phyloP scores from a whole-genome alignment of 2,329 filamentous ascomycete genomes.

The Plectosphaerella sp. region DNA sequence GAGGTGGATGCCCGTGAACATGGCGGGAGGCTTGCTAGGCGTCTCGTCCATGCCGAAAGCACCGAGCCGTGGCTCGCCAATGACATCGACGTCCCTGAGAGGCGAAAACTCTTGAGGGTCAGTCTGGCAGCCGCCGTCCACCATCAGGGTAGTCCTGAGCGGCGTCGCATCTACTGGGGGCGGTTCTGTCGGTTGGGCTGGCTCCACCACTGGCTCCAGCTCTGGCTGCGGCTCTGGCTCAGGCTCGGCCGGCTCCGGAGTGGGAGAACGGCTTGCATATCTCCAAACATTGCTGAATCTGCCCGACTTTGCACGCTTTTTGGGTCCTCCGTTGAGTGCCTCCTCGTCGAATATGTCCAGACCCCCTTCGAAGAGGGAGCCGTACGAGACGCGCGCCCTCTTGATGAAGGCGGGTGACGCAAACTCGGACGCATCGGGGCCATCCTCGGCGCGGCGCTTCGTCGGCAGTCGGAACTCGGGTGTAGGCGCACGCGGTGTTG shows the following conservation, averaged over 20 bases:
- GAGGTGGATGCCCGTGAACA: too few relatives aligned
- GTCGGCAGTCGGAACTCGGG: slow-evolving; percentile 16
- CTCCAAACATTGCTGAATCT: slow-evolving; percentile 68
- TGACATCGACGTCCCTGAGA: slow-evolving; percentile 10
- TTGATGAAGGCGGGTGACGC: slow-evolving; percentile 78
- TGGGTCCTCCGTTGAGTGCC: slow-evolving; percentile 53
- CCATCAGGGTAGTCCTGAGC: slow-evolving; percentile 17
- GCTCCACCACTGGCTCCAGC: slow-evolving; percentile 12
- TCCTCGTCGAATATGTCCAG: slow-evolving; percentile 70
- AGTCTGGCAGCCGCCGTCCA: slow-evolving; percentile 25
- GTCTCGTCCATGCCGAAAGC: neutral
- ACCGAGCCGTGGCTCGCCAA: slow-evolving; percentile 7
- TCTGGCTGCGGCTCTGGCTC: slow-evolving; percentile 12
- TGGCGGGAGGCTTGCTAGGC: neutral
- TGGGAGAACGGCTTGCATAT: slow-evolving; percentile 67
- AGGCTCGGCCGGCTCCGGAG: slow-evolving; percentile 50
- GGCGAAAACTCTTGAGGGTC: slow-evolving; percentile 15
- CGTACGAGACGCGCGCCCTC: slow-evolving; percentile 64
- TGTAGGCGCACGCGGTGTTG: slow-evolving; percentile 13
- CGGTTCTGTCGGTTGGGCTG: slow-evolving; percentile 6
- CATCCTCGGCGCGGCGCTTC: slow-evolving; percentile 28
- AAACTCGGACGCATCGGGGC: slow-evolving; percentile 50
- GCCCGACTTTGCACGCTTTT: slow-evolving; percentile 67
- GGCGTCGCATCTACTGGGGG: slow-evolving; percentile 2
- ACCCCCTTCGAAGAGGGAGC: slow-evolving; percentile 58